Evolutionary conservation across 2,329 filamentous ascomycete species (phyloP).

Genomic region (Alternaria infectoria): DNA sequence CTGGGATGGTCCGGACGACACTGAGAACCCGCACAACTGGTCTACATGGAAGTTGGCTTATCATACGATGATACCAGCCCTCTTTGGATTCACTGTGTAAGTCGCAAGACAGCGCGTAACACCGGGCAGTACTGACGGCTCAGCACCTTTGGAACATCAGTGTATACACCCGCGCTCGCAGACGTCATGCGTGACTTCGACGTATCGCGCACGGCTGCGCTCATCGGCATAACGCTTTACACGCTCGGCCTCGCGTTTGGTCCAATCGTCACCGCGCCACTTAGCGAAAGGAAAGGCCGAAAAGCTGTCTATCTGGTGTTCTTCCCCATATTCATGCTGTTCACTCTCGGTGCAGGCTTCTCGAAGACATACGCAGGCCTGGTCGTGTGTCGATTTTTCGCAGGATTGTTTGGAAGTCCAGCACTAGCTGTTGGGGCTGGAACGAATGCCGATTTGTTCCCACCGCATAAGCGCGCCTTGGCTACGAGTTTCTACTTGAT

Average conservation of each 20-base stretch:
- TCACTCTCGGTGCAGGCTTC: constrained; percentile 63
- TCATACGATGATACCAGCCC: constrained; percentile 42
- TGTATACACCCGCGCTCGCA: constrained; percentile 57
- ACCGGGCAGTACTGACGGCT: neutral
- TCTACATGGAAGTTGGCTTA: constrained; percentile 36
- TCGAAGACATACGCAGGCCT: constrained; percentile 59
- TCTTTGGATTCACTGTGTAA: constrained; percentile 48
- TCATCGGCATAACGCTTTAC: constrained; percentile 67
- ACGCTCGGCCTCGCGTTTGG: constrained; percentile 66
- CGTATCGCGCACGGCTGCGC: constrained; percentile 61
- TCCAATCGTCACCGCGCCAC: constrained; percentile 64
- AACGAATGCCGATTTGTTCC: constrained; percentile 50
- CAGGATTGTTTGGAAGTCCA: constrained; percentile 72
- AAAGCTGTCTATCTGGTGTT: constrained; percentile 59
- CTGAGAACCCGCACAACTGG: constrained; percentile 52
- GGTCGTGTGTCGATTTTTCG: constrained; percentile 69
- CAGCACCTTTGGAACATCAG: constrained; percentile 62
- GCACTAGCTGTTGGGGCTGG: constrained; percentile 53
- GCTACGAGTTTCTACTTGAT: constrained; percentile 48
- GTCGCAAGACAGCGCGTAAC: constrained; percentile 1
- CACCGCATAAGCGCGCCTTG: constrained; percentile 40
- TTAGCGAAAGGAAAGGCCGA: constrained; percentile 65
- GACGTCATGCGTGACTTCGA: constrained; percentile 61
- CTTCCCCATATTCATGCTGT: constrained; percentile 59
- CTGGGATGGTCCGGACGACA: constrained; percentile 45